Conservation (phyloP, 2,329 filamentous ascomycete species). For the Tolypocladium endophyticum region DNA sequence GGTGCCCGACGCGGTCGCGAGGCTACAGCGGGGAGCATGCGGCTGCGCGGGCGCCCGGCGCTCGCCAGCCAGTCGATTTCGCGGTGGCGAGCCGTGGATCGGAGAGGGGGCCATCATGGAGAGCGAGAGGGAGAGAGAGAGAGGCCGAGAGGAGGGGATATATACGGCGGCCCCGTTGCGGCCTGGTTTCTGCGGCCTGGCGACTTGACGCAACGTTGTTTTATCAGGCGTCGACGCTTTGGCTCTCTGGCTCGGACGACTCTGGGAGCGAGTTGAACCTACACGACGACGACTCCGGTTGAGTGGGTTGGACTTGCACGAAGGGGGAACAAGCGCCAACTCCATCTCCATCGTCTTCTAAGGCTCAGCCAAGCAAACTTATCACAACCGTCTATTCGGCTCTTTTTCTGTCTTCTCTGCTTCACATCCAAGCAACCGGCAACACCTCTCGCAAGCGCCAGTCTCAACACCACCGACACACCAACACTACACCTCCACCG, state of each 20-base stretch:
- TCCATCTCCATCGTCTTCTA: too few relatives aligned
- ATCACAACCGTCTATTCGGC: background rate
- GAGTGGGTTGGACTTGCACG: conserved; percentile 1
- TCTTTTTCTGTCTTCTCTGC: background rate
- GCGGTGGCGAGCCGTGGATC: background rate
- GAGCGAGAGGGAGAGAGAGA: background rate
- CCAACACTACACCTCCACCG: background rate
- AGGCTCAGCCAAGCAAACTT: too few relatives aligned
- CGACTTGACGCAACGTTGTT: background rate
- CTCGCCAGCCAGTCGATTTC: conserved; percentile 1
- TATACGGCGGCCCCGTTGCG: background rate
- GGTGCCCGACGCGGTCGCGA: conserved; percentile 9
- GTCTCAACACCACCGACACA: background rate
- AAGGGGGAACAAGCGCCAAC: too few relatives aligned
- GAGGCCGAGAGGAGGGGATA: background rate
- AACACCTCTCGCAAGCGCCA: background rate
- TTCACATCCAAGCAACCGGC: background rate
- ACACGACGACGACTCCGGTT: background rate
- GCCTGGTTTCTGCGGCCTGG: background rate
- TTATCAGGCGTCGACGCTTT: background rate
- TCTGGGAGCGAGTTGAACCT: background rate
- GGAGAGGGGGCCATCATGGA: background rate
- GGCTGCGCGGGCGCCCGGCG: background rate
- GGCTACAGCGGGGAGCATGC: background rate
- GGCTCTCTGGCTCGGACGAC: background rate